Evolutionary conservation across 306 rosid species (phyloP), one percentile per base, ranked within the genome.

Genomic region (Sicyos edulis): DNA sequence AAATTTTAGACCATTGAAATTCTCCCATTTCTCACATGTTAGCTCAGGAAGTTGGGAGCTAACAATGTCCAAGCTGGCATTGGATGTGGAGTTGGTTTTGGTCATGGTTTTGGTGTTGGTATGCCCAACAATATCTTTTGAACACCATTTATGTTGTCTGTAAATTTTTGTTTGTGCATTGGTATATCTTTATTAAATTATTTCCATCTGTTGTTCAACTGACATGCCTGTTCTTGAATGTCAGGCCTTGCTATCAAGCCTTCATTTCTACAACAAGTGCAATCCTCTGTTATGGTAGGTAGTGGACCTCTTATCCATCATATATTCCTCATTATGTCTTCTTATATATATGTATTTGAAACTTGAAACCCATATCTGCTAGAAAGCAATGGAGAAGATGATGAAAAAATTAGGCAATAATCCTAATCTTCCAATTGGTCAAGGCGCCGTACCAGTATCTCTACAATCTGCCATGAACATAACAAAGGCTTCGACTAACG

Each of bases 81-180:
- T 77, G 99, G 99, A 71, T 91, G 99, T 82, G 99, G 96, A 66
- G 84, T 93, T 83, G 99, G 99, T 68, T 79, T 93, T 49, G 99
- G 99, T 54, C 97, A 93, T 86, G 99, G 99, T 80, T 91, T 95
- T 77, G 99, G 99, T 71, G 85, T 77, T 79, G 99, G 99, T 95
- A 89, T 79, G 96, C 76, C 58, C 74, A 12, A 7, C 55, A 54
- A 52, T 58, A 45, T 56, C 16, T 66, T 68, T 45, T 53, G 6
- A 55, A 64, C 59, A 54, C 54, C 71, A 44, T 42, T 42, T 42
- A n/a, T 34, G 70, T 64, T n/a, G 24, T 64, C 32, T 19, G 2
- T 44, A 32, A 65, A 29, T 65, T 65, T 65, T 42, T 65, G 17
- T 20, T n/a, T 32, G 4, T 44, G 69, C 15, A 22, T 56, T 56